Evolutionary conservation across 2,329 filamentous ascomycete species (phyloP).

Genomic region (Delphinella strobiligena): DNA sequence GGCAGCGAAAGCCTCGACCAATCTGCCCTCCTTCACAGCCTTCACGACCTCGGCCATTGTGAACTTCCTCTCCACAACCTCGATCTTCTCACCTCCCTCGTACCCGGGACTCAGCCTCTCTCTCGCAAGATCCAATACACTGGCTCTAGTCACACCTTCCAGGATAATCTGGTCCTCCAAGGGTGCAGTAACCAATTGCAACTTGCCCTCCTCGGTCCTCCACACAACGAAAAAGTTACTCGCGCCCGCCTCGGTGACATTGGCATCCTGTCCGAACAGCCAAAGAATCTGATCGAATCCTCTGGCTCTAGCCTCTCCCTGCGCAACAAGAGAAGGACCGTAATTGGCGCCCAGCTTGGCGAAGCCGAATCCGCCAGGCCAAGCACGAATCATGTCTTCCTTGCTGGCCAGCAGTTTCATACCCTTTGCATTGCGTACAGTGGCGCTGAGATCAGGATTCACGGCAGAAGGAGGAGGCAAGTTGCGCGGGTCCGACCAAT

Average conservation of each 20-base stretch:
- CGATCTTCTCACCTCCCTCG: constrained; percentile 7
- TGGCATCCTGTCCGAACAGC: constrained; percentile 67
- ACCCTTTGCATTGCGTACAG: constrained; percentile 7
- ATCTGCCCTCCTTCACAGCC: constrained; percentile 12
- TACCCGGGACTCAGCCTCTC: constrained; percentile 40
- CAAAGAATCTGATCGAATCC: constrained; percentile 90
- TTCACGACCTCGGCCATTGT: constrained; percentile 12
- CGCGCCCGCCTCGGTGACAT: constrained; percentile 82
- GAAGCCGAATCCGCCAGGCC: constrained; percentile 86
- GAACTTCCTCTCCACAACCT: constrained; percentile 46
- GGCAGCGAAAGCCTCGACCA: constrained; percentile 75
- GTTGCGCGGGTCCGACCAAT: constrained; percentile 22
- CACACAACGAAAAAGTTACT: constrained; percentile 86
- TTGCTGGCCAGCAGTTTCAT: constrained; percentile 66
- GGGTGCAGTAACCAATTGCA: constrained; percentile 71
- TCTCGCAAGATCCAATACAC: constrained; percentile 60
- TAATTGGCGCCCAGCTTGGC: constrained; percentile 94
- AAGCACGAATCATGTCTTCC: constrained; percentile 77
- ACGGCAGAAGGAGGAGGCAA: constrained; percentile 7
- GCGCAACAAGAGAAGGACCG: constrained; percentile 69
- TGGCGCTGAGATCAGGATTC: constrained; percentile 4
- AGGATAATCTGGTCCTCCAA: constrained; percentile 74
- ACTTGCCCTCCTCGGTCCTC: constrained; percentile 50
- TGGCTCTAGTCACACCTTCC: constrained; percentile 76
- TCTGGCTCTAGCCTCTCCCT: constrained; percentile 56